phyloP scores from a whole-genome alignment of 192 early-diverging fungal genomes.

The Coemansia biformis region DNA sequence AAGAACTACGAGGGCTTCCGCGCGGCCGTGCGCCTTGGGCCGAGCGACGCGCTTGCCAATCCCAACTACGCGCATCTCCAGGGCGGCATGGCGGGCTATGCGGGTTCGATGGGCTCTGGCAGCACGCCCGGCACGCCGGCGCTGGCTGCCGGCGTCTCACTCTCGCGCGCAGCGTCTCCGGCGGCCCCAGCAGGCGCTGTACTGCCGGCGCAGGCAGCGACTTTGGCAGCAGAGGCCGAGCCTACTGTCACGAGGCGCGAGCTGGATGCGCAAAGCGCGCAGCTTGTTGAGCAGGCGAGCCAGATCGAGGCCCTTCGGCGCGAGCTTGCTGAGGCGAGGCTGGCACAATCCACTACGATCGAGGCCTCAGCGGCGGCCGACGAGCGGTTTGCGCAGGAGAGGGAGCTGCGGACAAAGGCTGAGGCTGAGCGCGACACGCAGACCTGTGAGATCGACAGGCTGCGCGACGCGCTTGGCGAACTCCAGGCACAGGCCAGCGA shows the following conservation, averaged over 20 bases:
- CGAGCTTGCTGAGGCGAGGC: conserved; percentile 7
- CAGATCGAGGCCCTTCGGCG: conserved; percentile 23
- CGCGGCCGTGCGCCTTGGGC: conserved; percentile 19
- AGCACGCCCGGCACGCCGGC: conserved; percentile 32
- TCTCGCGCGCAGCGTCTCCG: conserved; percentile 31
- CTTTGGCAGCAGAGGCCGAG: conserved; percentile 1
- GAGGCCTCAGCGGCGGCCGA: not conserved
- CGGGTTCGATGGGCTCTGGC: conserved; percentile 10
- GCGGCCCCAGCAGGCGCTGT: conserved; percentile 1
- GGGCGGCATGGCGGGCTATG: conserved; percentile 30
- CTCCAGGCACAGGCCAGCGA: conserved; percentile 5
- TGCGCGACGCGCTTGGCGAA: conserved; percentile 9
- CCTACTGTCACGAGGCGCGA: conserved; percentile 21
- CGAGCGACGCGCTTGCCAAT: conserved; percentile 19
- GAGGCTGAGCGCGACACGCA: conserved; percentile 19
- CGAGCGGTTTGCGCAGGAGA: conserved; percentile 15
- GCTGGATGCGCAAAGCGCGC: conserved; percentile 20
- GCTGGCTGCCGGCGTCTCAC: conserved; percentile 9
- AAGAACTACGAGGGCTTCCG: conserved; percentile 64
- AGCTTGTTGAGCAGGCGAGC: conserved; percentile 19
- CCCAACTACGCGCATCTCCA: conserved; percentile 37
- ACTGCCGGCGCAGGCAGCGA: not conserved
- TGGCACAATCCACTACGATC: not conserved
- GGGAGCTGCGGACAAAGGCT: conserved; percentile 7
- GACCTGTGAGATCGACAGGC: conserved; percentile 7